Base-by-base conservation (phyloP, 805 yeast genomes). In the Saturnispora galanensis region DNA sequence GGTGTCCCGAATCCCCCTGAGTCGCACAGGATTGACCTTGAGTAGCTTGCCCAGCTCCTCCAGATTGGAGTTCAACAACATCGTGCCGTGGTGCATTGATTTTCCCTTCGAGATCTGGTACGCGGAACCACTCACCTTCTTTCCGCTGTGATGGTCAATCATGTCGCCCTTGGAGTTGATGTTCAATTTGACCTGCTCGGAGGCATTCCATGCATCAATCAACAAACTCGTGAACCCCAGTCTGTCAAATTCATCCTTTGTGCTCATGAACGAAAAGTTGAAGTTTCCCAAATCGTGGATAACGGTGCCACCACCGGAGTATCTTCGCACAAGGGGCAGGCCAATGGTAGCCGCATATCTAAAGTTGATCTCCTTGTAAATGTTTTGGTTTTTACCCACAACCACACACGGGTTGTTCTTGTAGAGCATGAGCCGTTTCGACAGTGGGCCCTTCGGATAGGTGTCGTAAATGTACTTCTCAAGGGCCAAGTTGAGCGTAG, bases 251-350 rank as follows among this genome's bases (percentile, higher is more conserved):
- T 71, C 71, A 10, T 52, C 49, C 10, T 69, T 71, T 49, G 84
- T 73, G 3, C 84, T 69, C 67, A 90, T 78, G 55, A 76, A 87
- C 4, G 94, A 81, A 62, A 81, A 93, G 57, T 93, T 93, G 15
- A 81, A 78, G 55, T 93, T 93, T 0, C 97, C 96, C 5, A 70
- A 51, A 61, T 90, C 98, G 59, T 93, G 99, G 10, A 88, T 95
- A 1, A 93, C 99, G 0, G 97, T 79, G 0, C 99, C 99, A 2
- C 99, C 99, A 0, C 99, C 99, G 8, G 93, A 81, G 39, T 74
- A 67, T 45, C 99, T 68, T 52, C 99, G 68, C 5, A 93, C 58
- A 7, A 89, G 56, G 0, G 95, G 90, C 21, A 85, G 70, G 3
- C 66, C 66, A 3, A 74, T 59, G 1, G 66, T 52, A 4, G 70